Conservation (phyloP, 2,329 filamentous ascomycete species). For the Cercospora brassicicola region DNA sequence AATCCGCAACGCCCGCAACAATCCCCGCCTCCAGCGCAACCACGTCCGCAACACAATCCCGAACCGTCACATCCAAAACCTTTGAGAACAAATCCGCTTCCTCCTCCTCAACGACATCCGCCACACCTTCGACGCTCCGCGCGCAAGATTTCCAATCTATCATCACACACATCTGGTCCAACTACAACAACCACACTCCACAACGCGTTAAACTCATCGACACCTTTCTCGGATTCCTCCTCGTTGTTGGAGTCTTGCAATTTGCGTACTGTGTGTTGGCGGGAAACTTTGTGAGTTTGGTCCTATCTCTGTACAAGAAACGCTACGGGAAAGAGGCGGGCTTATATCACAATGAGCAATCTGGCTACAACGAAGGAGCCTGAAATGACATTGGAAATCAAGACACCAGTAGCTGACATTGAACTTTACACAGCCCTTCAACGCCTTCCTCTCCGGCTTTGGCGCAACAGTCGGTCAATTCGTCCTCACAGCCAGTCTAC, state of each 20-base stretch:
- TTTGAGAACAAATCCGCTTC: constrained; percentile 25
- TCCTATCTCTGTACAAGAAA: not conserved
- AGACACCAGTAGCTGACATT: not conserved
- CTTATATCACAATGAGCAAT: not conserved
- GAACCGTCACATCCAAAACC: constrained; percentile 25
- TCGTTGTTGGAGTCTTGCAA: constrained; percentile 82
- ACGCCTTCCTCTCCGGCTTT: constrained; percentile 96
- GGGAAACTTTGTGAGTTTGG: constrained; percentile 80
- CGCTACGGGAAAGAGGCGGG: not conserved
- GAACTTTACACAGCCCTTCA: constrained; percentile 72
- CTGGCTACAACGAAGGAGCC: not conserved
- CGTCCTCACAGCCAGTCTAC: constrained; percentile 83
- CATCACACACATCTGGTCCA: constrained; percentile 67
- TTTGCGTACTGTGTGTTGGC: constrained; percentile 89
- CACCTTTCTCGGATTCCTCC: constrained; percentile 83
- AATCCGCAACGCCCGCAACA: constrained; percentile 1
- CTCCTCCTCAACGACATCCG: constrained; percentile 27
- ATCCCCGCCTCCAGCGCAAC: constrained; percentile 13
- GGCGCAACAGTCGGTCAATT: constrained; percentile 94
- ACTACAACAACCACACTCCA: constrained; percentile 78
- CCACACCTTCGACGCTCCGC: constrained; percentile 1
- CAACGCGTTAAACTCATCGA: constrained; percentile 92
- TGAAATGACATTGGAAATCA: not conserved
- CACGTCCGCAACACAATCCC: constrained; percentile 16
- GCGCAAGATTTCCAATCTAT: constrained; percentile 56